Evolutionary conservation across 2,329 filamentous ascomycete species (phyloP), one percentile per base, ranked within the genome.

Genomic region (Daldinia sp.): DNA sequence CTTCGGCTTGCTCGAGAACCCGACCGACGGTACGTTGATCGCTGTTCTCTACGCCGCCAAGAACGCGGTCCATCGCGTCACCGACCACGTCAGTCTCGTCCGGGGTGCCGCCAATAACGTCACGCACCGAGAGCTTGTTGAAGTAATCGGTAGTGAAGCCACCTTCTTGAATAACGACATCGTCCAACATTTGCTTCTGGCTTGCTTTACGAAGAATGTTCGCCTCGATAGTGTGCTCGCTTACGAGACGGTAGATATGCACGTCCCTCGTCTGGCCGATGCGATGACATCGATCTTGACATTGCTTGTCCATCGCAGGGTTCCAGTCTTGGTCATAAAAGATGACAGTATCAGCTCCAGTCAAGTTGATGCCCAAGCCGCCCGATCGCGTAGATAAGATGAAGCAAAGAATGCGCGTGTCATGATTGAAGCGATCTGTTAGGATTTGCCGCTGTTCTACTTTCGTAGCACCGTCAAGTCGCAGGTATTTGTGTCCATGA

Each of bases 311-410:
- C 95, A 99, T 99, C 52, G 96, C 95, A 0, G 95, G 95, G 72
- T 99, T 99, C 96, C 96, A 99, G 76, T 99, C 95, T 62, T 98
- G 89, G 73, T 99, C 95, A 78, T 98, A 99, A 77, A 99, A 99
- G 69, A 99, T 97, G 72, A 99, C 95, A 0, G 94, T 97, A 76
- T 98, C 95, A 4, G 95, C 95, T 49, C 95, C 95, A 0, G 94
- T 98, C 41, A 99, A 83, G 72, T 99, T 99, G 80, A 99, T 96
- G 59, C 95, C 95, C 0, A 99, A 83, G 57, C 95, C 95, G 69
- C 95, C 95, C 0, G 95, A 97, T 59, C 95, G 88, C 50, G 93
- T 97, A 0, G 94, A 98, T 4, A 99, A 81, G 71, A 99, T 99
- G 80, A 99, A 99, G 66, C 90, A 94, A 11, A 97, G 83, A 63